Evolutionary conservation across 768 basidiomycete genomes (phyloP).

Genomic region (Tubosaeta sp.): DNA sequence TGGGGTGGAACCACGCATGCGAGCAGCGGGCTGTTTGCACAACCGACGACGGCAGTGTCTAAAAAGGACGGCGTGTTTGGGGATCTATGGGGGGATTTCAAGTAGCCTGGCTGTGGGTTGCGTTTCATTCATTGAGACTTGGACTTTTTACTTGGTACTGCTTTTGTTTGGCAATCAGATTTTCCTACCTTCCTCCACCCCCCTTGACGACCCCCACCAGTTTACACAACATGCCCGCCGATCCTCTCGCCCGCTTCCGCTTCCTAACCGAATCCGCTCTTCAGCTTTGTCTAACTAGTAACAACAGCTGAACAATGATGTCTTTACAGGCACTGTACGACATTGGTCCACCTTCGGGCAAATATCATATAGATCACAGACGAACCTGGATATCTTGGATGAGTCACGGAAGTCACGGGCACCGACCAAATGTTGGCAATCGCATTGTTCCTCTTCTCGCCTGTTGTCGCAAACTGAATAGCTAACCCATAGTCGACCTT

Average conservation of each 20-base stretch:
- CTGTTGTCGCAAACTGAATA: conserved; percentile 91
- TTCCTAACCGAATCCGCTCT: conserved; percentile 83
- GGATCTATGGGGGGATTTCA: conserved; percentile 81
- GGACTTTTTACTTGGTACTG: too few species aligned
- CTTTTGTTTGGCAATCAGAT: too few species aligned
- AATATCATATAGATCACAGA: conserved; percentile 9
- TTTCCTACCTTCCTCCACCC: too few species aligned
- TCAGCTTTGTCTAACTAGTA: conserved; percentile 92
- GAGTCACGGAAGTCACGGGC: conserved; percentile 83
- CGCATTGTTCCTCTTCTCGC: conserved; percentile 87
- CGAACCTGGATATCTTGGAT: conserved; percentile 73
- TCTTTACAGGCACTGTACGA: conserved; percentile 79
- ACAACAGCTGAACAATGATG: conserved; percentile 77
- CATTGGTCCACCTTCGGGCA: conserved; percentile 4
- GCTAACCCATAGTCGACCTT: too few species aligned
- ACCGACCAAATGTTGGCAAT: conserved; percentile 92
- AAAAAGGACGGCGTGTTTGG: conserved; percentile 81
- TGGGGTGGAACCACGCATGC: conserved; percentile 47
- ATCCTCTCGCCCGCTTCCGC: conserved; percentile 90
- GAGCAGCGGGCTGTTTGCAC: conserved; percentile 32
- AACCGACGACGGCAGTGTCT: conserved; percentile 26
- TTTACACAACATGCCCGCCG: too few species aligned
- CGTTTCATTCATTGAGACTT: too few species aligned
- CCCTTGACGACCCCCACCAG: too few species aligned
- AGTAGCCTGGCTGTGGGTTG: conserved; percentile 36